Base-by-base conservation (phyloP, 306 rosid species). In the Casuarina equisetifolia region DNA sequence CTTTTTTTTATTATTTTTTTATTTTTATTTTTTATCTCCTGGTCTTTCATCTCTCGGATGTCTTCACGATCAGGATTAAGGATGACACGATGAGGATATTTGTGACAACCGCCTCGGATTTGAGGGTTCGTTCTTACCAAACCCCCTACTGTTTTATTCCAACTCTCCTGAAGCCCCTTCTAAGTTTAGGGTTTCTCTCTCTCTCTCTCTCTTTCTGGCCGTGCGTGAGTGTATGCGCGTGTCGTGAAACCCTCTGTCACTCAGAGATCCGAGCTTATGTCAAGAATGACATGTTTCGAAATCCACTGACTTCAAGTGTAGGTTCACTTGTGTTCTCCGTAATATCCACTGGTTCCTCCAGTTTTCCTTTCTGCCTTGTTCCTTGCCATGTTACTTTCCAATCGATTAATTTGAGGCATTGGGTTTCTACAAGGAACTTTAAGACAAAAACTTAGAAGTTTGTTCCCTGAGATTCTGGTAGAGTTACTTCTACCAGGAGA, bases 91-190 rank as follows among this genome's bases (percentile, higher is more conserved):
- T 54, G 15, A 20, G 38, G 63, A 63, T 63, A 35, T 50, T 63
- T 63, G 42, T 63, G 36, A 36, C 46, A 2, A 19, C 20, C 19
- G 20, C 45, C 25, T 52, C 77, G 40, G 82, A 58, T 58, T 52
- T 64, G 72, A 82, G 85, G 81, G 75, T 73, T 72, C 58, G 39
- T 16, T 58, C 45, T 42, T 78, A n/a, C 51, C 51, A 48, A 48
- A 48, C 12, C 51, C 51, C 51, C 51, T 48, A 48, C 51, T 48
- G 9, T 9, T 48, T 9, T 9, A 0, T 9, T 3, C 51, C 51
- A 2, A 48, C 9, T 48, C 51, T 48, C 51, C 51, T 55, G 4
- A 82, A 73, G 72, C 73, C 39, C 48, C 48, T 71, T 8, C 16
- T 70, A 20, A 39, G 57, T 48, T 70, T 70, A 70, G 74, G 54